Base-by-base conservation (phyloP, 805 yeast genomes). In the Dipodascus geniculatus region DNA sequence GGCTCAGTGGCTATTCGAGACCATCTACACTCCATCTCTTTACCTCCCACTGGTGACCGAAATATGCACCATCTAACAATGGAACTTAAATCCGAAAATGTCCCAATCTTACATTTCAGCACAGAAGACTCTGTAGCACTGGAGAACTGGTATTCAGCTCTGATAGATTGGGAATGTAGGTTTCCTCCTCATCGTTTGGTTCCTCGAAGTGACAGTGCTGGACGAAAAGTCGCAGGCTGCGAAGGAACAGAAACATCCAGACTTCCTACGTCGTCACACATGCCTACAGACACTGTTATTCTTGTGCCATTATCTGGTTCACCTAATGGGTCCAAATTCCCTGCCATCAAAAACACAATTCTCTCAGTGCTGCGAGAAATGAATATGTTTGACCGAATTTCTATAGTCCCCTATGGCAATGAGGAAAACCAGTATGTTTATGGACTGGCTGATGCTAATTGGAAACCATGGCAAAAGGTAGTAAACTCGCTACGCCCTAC, bases 101-200 rank as follows among this genome's bases (percentile, higher is more conserved):
- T 57, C n/a, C 57, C 58, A 3, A n/a, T 44, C 3, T 22, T 58
- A n/a, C 50, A 56, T 48, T 31, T 57, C 22, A 38, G 55, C 3
- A 51, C 53, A 16, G n/a, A 20, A 17, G 55, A 57, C 31, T 22
- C 48, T 2, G 35, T 31, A 9, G 33, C 48, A 16, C 42, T 57
- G 28, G 53, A 53, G 16, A 22, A 19, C 16, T 58, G 61, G 61
- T 22, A 51, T 20, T 22, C 54, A 4, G 60, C 60, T 2, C 48
- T 58, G 28, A 14, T 24, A 3, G 57, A 58, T 23, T 54, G 50
- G 19, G 31, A 20, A 14, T 17, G 47, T 14, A 6, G 11, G 3
- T 49, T 56, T 22, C 55, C 56, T 16, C 22, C 55, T 20, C 23
- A 42, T 38, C 16, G 20, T 16, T 4, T 38, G 11, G 20, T 38